Base-by-base conservation (phyloP, 2,329 filamentous ascomycete species). In the Cladobotryum protrusum region DNA sequence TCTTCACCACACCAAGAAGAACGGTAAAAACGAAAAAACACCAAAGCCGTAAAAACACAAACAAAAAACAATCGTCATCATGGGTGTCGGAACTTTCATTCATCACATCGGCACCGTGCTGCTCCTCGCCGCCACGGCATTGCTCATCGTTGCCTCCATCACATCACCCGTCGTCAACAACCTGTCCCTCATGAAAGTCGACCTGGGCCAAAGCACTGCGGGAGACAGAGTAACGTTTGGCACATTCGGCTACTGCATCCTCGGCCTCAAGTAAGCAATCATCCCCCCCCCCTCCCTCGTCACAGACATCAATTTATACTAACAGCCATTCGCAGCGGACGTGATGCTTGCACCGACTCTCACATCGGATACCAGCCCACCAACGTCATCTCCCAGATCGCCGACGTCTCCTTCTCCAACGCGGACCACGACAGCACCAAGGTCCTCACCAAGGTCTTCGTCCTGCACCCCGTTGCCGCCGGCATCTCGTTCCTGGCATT, bases 401-500 rank as follows among this genome's bases (percentile, higher is more conserved):
- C 73, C 49, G 58, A 60, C 48, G 67, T 64, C 43, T 50, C 65
- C 35, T 75, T 77, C 62, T 71, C 70, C 54, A 57, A 64, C 44
- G 68, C 71, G 50, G 67, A 72, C 17, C 64, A 67, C 50, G 63
- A 69, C 53, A 74, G 76, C 34, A 65, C 73, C 51, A 72, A 72
- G 55, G 68, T 64, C 24, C 70, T 84, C 37, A 83, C 81, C 39
- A 69, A 71, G 55, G 76, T 78, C 54, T 79, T 85, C 78, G 65
- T 85, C 47, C 72, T 85, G 52, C 81, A 85, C 67, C 79, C 82
- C 24, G 67, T 85, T 58, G 78, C 73, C n/a, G 72, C 73, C 52
- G 79, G 68, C 49, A 63, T 83, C 3, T 69, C 74, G 57, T 83
- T 83, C 67, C 68, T 83, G 54, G 77, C 79, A 52, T 82, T 82